These are phyloP conservation scores for Trifolium dubium DNA, from an alignment of 306 rosid genomes.

Conservation along the genomic window DNA sequence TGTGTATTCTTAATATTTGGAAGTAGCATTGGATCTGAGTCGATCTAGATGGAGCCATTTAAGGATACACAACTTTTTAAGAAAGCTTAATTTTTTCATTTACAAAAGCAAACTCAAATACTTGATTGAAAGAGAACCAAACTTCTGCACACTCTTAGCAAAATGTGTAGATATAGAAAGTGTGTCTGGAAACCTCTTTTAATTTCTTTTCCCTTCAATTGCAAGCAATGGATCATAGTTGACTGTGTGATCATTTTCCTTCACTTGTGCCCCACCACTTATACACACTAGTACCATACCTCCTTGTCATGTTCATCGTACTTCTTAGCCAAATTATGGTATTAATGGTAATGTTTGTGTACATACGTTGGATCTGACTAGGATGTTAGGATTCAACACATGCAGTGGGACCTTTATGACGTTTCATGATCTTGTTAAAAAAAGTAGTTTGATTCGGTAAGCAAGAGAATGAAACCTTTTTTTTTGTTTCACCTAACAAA, in stretches of 20 bases:
- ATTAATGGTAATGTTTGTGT: slow-evolving; percentile 23
- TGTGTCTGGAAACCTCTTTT: slow-evolving; percentile 6
- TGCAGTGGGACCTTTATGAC: slow-evolving; percentile 45
- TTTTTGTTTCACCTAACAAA: slow-evolving; percentile 40
- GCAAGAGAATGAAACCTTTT: slow-evolving; percentile 34
- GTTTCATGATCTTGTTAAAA: slow-evolving; percentile 36
- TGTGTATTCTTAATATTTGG: neutral
- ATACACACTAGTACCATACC: neutral
- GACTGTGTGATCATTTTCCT: slow-evolving; percentile 26
- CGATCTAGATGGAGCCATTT: neutral
- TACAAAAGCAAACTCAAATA: neutral
- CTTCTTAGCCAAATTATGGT: slow-evolving; percentile 27
- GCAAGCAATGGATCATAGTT: slow-evolving; percentile 38
- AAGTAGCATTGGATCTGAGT: neutral
- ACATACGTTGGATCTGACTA: slow-evolving; percentile 63
- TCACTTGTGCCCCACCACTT: slow-evolving; percentile 37
- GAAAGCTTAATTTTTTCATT: neutral
- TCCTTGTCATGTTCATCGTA: slow-evolving; percentile 40
- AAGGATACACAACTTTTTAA: neutral
- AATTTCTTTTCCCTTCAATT: slow-evolving; percentile 28
- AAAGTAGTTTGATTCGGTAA: slow-evolving; percentile 36
- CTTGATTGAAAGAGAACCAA: neutral
- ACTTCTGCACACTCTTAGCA: neutral
- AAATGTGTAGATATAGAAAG: neutral
- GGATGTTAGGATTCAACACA: slow-evolving; percentile 54